These are phyloP conservation scores for Camelina hispida DNA, from an alignment of 345 rosid genomes.

Conservation along the genomic window DNA sequence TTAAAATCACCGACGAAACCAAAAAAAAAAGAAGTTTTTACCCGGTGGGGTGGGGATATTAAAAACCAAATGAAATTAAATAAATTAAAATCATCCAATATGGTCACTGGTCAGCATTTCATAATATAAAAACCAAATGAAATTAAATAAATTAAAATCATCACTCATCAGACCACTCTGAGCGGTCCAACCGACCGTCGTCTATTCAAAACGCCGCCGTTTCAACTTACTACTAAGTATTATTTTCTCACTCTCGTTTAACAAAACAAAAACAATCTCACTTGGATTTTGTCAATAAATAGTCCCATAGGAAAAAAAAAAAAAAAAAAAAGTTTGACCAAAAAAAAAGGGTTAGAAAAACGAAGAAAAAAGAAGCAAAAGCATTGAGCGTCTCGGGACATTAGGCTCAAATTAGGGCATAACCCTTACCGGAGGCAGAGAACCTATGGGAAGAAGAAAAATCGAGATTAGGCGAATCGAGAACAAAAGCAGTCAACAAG, in stretches of 20 bases:
- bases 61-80: too few relatives aligned
- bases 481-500: constrained; percentile 66
- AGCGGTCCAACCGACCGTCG: neutral
- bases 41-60: neutral
- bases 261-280: neutral
- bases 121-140: too few relatives aligned
- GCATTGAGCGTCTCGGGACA: neutral
- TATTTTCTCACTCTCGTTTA: constrained; percentile 20
- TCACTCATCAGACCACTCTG: too few relatives aligned
- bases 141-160: too few relatives aligned
- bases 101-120: too few relatives aligned
- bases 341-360: neutral
- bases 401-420: constrained; percentile 36
- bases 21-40: too few relatives aligned
- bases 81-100: too few relatives aligned
- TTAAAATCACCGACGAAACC: too few relatives aligned
- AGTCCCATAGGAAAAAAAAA: neutral
- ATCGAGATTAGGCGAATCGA: constrained; percentile 69
- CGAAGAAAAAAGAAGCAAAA: neutral
- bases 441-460: constrained; percentile 61
- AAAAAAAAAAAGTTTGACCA: neutral
- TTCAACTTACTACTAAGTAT: neutral
- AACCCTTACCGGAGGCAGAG: neutral
- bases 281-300: neutral
- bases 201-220: constrained; percentile 20